phyloP scores from a whole-genome alignment of 257 asterid species.

The Scutellaria galericulata region DNA sequence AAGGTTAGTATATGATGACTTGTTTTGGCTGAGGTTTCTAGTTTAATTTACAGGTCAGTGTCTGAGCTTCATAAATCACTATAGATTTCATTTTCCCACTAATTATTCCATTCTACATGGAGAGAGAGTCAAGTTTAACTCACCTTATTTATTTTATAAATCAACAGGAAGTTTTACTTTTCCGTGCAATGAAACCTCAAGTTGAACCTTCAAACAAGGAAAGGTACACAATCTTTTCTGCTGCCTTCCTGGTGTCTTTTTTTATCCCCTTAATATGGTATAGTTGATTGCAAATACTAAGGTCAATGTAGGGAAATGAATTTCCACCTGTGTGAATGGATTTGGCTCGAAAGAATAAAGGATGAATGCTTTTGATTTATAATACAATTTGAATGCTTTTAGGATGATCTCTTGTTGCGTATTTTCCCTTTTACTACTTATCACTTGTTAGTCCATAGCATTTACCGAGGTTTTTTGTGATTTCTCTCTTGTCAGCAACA shows the following conservation, averaged over 20 bases:
- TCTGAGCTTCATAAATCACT: neutral
- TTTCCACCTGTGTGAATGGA: neutral
- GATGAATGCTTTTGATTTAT: neutral
- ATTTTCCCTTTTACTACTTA: neutral
- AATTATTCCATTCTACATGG: neutral
- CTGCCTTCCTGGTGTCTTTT: neutral
- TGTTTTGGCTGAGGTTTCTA: neutral
- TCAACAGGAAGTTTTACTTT: constrained; percentile 81
- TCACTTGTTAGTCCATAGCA: neutral
- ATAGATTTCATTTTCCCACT: neutral
- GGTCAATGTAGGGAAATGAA: neutral
- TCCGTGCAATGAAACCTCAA: constrained; percentile 94
- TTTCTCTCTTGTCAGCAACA: neutral
- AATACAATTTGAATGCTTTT: neutral
- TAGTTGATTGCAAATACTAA: neutral
- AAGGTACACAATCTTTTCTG: constrained; percentile 39
- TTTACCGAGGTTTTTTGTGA: neutral
- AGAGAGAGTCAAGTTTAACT: neutral
- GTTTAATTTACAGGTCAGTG: neutral
- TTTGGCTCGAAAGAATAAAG: neutral
- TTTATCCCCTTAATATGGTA: constrained; percentile 16
- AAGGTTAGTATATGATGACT: constrained; percentile 50
- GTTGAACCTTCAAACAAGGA: constrained; percentile 69
- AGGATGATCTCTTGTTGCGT: neutral
- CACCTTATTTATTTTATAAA: neutral